Evolutionary conservation across 306 rosid genomes (phyloP), one percentile per base, ranked within the genome.

Genomic region (Inga oerstediana): DNA sequence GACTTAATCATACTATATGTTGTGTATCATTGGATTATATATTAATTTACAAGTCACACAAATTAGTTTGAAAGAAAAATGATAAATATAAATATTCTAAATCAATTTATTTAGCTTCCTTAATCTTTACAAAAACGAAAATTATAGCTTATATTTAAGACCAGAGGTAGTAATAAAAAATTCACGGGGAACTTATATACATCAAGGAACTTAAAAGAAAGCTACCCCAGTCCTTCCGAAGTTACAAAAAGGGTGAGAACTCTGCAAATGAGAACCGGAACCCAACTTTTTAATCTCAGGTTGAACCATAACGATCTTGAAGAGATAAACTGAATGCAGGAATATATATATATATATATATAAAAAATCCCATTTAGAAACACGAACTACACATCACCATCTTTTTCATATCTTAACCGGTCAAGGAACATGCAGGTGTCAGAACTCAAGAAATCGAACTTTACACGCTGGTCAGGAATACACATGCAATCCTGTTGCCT

Each of bases 231-330:
- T 62, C 37, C 17, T 80, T 72, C 46, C 67, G 37, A 24, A 10
- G 52, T 35, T 46, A 52, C 61, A 16, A 44, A 61, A 82, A 37
- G n/a, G 14, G 62, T 49, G 27, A 32, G 52, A 44, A 32, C 39
- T 43, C 52, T 13, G 35, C 52, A 14, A 43, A 22, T 44, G 72
- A 79, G 12, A 17, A 65, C 34, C 62, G 46, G 37, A 69, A 51
- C 10, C 30, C 39, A 49, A 22, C 5, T 22, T 59, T 59, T 22
- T n/a, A 59, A n/a, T 22, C 15, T 49, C 80, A 4, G 58, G 75
- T 48, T 77, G 35, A 74, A 48, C 34, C 65, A 70, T 71, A 77
- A 41, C 68, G 32, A 35, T 68, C 41, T 70, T 32, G 65, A 17
- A n/a, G 76, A 68, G 39, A 69, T 17, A 19, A 61, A 14, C 16